phyloP scores from a whole-genome alignment of 768 basidiomycete species.

The Kondoa subrosea region DNA sequence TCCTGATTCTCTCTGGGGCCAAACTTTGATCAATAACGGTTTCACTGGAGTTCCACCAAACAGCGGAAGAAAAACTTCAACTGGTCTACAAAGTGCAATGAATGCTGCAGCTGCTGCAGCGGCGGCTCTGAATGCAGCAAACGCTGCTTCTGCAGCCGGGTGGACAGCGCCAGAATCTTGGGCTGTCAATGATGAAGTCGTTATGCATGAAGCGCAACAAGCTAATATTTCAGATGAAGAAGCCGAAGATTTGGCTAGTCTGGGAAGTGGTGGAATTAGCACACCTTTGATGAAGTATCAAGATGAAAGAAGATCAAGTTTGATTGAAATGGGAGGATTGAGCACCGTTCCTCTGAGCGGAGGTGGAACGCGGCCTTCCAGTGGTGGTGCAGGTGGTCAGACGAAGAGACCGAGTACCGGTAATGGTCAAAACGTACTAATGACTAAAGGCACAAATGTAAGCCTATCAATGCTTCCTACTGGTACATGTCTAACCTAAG shows the following conservation, averaged over 20 bases:
- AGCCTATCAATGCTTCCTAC: background rate
- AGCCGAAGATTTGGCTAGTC: constrained; percentile 18
- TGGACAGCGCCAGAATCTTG: constrained; percentile 37
- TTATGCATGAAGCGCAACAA: constrained; percentile 29
- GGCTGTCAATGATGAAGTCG: constrained; percentile 31
- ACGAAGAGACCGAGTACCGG: constrained; percentile 8
- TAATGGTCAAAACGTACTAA: background rate
- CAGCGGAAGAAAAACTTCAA: background rate
- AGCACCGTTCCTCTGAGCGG: background rate
- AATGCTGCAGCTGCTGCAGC: constrained; percentile 10
- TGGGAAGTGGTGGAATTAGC: background rate
- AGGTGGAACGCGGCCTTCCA: background rate
- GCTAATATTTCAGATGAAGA: constrained; percentile 28
- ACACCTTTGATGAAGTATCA: constrained; percentile 1
- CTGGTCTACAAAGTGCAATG: background rate
- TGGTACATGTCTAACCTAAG: background rate
- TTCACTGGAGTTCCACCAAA: background rate
- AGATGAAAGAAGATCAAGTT: background rate
- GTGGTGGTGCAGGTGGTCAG: background rate
- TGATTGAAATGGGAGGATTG: background rate
- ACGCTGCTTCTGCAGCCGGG: constrained; percentile 3
- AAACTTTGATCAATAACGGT: background rate
- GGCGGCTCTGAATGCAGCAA: background rate
- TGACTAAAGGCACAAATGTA: constrained; percentile 1
- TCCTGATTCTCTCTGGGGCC: background rate